phyloP scores from a whole-genome alignment of 1,284 basidiomycete species.

The Fomitopsis pinicola region DNA sequence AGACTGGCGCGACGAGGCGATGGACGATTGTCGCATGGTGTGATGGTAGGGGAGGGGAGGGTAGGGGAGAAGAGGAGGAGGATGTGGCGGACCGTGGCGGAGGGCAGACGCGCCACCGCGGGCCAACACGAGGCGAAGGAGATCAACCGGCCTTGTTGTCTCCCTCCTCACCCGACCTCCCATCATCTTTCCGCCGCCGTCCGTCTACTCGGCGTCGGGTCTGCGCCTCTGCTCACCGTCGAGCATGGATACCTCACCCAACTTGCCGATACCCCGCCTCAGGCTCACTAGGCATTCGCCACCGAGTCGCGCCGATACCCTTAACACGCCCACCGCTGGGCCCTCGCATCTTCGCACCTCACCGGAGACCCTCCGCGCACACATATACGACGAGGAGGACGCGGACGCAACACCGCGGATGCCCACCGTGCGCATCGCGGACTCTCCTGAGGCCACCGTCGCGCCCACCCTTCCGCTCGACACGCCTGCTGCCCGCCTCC shows the following conservation, averaged over 20 bases:
- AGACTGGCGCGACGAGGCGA: conserved; percentile 47
- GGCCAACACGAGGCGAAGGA: background rate
- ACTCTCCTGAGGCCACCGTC: conserved; percentile 16
- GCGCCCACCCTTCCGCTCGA: conserved; percentile 26
- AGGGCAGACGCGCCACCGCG: background rate
- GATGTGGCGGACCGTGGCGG: background rate
- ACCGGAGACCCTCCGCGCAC: conserved; percentile 25
- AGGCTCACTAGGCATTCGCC: conserved; percentile 17
- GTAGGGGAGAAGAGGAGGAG: background rate
- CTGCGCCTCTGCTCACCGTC: background rate
- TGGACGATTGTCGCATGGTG: conserved; percentile 53
- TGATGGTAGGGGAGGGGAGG: background rate
- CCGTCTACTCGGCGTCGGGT: background rate
- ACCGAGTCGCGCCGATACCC: conserved; percentile 8
- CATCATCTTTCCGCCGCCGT: background rate
- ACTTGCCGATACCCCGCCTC: conserved; percentile 17
- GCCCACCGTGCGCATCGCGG: conserved; percentile 23
- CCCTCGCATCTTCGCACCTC: conserved; percentile 26
- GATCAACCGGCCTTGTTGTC: conserved; percentile 4
- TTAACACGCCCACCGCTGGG: conserved; percentile 28
- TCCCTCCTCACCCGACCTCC: background rate
- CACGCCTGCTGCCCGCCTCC: conserved; percentile 49
- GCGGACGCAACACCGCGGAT: conserved; percentile 47
- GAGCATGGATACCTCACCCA: conserved; percentile 20
- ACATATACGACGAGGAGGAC: conserved; percentile 36